Base-by-base conservation (phyloP, 23 red algal genomes). In the Gracilaria gracilis region DNA sequence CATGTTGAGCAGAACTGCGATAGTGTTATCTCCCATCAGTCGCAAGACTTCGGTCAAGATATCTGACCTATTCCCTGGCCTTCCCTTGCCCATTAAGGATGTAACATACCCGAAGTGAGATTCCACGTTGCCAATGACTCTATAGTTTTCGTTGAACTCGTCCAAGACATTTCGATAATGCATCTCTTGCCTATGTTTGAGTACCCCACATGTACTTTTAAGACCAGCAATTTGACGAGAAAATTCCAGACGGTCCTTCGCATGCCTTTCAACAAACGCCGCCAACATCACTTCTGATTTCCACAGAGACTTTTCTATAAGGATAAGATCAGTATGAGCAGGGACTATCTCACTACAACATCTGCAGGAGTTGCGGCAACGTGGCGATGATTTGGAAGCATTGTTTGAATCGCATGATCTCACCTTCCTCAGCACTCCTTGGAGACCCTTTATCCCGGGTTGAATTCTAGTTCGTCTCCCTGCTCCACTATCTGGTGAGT, bases 41-140 rank as follows among this genome's bases (percentile, higher is more conserved):
- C 69, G 40, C 44, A 89, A 49, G 23, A 65, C 21, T 31, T 55
- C 50, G 5, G 35, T 71, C 4, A 57, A 17, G 25, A 61, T 16
- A 44, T 61, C 57, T 7, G 27, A 31, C 33, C 42, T 24, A 38
- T 6, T 19, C 21, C 28, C 19, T 35, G 34, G 36, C 55, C 51
- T 75, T 25, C 32, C 20, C 0, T 53, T 67, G 37, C 23, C 25
- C 4, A 89, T 78, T 51, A 57, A 12, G 19, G 70, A 79, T 23
- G 55, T 67, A 9, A 89, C 27, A 55, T 89, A 89, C 16, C 57
- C 86, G 69, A 89, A 75, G 36, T 71, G 51, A 17, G 86, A 89
- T 44, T 78, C 86, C 42, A 51, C 71, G 34, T 80, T 49, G 40
- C 55, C 69, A 12, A 89, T 53, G 80, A 39, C 61, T 42, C 61